Base-by-base conservation (phyloP, 805 yeast species). In the Metschnikowia anglica region DNA sequence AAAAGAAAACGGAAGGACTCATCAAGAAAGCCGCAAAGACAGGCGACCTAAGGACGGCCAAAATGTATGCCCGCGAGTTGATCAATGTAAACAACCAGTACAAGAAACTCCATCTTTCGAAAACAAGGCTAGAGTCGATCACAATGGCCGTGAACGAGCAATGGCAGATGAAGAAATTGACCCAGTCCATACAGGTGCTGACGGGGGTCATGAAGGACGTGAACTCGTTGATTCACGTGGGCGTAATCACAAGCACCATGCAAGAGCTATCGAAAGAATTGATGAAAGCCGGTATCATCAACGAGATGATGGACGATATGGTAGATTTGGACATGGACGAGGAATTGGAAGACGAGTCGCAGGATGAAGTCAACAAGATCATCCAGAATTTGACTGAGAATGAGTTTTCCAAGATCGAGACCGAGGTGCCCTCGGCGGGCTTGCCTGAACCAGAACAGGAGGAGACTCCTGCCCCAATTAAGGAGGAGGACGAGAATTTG, bases 281-380 rank as follows among this genome's bases (percentile, higher is more conserved):
- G 54, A 81, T 86, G 79, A 85, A 83, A 62, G 79, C 86, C 10
- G 93, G 93, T 0, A 77, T 93, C 34, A 88, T 93, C 41, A 88
- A 87, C 52, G 99, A 93, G 60, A 93, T 93, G 98, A 83, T 90
- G 60, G 88, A 86, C 44, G 99, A 93, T 59, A 81, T 87, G 48
- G 72, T 91, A 46, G 98, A 90, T 47, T 65, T 72, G 37, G 88
- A 82, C 23, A 51, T 54, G 40, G 83, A 76, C 36, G 84, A 77
- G 15, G 86, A 80, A 46, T 73, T 78, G 31, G 83, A 77, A 41
- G 73, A 72, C 31, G 91, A 85, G 42, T 83, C 81, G 15, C 85
- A 80, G 49, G 80, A 79, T 23, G 76, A 75, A 54, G 82, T 88
- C 16, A 79, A 84, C 46, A 77, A 79, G 60, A 79, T 88, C 28